Base-by-base conservation (phyloP, 192 early-diverging fungal species). In the Coemansia sp. region DNA sequence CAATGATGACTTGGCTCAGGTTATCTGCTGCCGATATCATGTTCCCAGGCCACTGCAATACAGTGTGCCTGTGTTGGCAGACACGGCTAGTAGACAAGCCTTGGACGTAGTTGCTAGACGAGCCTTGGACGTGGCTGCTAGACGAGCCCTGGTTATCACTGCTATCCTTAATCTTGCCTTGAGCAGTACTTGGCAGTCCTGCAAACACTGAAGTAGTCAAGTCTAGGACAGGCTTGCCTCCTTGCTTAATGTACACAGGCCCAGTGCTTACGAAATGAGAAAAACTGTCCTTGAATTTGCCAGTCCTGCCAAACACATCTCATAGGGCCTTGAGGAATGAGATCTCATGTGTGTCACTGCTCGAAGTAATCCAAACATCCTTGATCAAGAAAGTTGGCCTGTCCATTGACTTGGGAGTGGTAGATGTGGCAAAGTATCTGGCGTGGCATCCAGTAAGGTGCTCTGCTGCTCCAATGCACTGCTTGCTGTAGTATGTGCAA, bases 301-400 rank as follows among this genome's bases (percentile, higher is more conserved):
- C 13, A 11, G 40, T 1, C 0, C 1, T 42, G 40, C 13, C 39
- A 13, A 40, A 9, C 11, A 11, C 8, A 13, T 2, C 39, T 11
- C 9, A 9, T 13, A 40, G 8, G 39, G 39, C 39, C 7, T 1
- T 9, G 39, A 8, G 8, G 39, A 40, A 3, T 33, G 6, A 33
- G 33, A 5, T 33, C 33, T 33, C 33, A 33, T 8, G 35, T 6
- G 5, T 1, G 35, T 35, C 40, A 47, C 42, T 40, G 59, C 32
- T 70, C 64, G 68, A 68, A 74, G 38, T 79, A 68, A 32, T 3
- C 69, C 69, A 71, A 0, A 63, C 26, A 8, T 71, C 69, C 39
- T 72, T 72, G 44, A 66, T 74, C 68, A 16, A 70, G 55, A 6
- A 16, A 30, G 3, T 68, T 59, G 46, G 30, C 35, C 21, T 9